phyloP scores from a whole-genome alignment of 2,329 filamentous ascomycete genomes.

The Botrytis byssoidea region DNA sequence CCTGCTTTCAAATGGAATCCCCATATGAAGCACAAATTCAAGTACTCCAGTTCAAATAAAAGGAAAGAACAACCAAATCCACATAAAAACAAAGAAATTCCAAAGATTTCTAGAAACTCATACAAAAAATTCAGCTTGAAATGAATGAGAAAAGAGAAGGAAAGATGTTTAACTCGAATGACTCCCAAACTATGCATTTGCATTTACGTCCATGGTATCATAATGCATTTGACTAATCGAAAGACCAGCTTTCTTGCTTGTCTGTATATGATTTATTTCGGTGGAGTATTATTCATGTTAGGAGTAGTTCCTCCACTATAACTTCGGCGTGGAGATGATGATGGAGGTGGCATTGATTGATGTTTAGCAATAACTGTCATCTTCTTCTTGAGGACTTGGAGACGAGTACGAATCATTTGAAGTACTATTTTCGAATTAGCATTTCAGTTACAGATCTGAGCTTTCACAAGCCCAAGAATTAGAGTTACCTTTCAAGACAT shows the following conservation, averaged over 20 bases:
- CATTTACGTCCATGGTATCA: conserved; percentile 7
- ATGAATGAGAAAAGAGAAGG: not conserved
- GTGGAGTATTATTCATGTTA: conserved; percentile 37
- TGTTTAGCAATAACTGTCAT: conserved; percentile 57
- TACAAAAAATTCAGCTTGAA: not conserved
- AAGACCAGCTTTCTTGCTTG: conserved; percentile 15
- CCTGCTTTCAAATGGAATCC: not conserved
- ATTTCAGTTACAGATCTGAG: conserved; percentile 25
- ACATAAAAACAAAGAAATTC: not conserved
- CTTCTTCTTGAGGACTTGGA: conserved; percentile 58
- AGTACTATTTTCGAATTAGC: conserved; percentile 50
- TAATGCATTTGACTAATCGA: conserved; percentile 9
- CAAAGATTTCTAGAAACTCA: conserved; percentile 7
- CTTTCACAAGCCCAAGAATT: not conserved
- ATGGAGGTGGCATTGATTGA: conserved; percentile 31
- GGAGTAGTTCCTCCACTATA: conserved; percentile 39
- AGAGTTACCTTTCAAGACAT: conserved; percentile 67
- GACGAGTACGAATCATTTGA: conserved; percentile 58
- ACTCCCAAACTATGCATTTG: conserved; percentile 2
- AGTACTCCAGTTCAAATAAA: not conserved
- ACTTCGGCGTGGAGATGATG: conserved; percentile 33
- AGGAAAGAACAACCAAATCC: conserved; percentile 10
- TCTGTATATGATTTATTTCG: conserved; percentile 26
- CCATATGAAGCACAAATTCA: not conserved
- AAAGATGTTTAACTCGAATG: conserved; percentile 11